Conservation (phyloP, 352 stramenopile genomes). For the Stephanocyclus meneghinianus region DNA sequence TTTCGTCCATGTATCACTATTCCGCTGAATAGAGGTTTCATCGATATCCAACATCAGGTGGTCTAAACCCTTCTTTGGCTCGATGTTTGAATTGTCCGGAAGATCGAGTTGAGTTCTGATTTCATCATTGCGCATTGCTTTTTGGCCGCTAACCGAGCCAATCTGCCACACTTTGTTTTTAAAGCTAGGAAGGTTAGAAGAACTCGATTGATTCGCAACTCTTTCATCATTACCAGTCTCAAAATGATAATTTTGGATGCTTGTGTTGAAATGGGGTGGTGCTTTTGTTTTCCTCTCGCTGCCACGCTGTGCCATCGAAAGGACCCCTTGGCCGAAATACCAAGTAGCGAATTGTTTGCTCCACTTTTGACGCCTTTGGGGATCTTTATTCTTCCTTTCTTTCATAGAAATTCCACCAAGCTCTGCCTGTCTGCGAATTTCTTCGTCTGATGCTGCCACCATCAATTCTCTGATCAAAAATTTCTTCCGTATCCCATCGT, state of each 20-base stretch:
- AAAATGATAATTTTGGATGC: neutral
- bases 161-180: neutral
- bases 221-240: neutral
- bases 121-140: neutral
- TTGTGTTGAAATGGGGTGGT: neutral
- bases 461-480: slow-evolving; percentile 5
- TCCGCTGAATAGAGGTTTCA: no score
- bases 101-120: no score
- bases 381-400: slow-evolving; percentile 5
- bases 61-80: no score
- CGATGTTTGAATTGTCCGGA: no score
- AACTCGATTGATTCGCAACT: neutral
- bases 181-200: neutral
- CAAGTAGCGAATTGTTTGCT: neutral
- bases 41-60: no score
- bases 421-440: slow-evolving; percentile 2
- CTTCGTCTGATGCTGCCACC: neutral
- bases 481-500: neutral
- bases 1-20: no score
- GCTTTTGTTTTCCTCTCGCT: neutral
- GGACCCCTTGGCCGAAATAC: neutral
- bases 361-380: neutral
- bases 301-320: neutral
- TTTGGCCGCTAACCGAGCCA: neutral
- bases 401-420: neutral